A percentile compares a stretch with the other conserved stretches of the same genome.
Evolutionary conservation across 192 early-diverging fungal genomes (phyloP).

Genomic region (Dissophora ornata): DNA sequence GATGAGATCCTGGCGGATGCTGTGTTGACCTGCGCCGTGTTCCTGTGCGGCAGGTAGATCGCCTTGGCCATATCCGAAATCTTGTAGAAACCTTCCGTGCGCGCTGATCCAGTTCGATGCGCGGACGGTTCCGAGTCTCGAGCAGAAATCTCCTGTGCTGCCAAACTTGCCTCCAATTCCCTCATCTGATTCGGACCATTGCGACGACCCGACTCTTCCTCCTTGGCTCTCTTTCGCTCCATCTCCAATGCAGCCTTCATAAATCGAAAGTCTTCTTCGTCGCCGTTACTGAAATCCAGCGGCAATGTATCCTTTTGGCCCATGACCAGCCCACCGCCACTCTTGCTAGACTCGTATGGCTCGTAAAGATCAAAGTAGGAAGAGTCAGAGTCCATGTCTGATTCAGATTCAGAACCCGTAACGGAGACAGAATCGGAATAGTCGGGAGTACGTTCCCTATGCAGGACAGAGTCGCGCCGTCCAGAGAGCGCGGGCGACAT

Average conservation of each 20-base stretch:
- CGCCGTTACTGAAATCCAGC: constrained; percentile 30
- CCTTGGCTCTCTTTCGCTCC: constrained; percentile 48
- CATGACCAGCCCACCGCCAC: background rate
- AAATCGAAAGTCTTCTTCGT: constrained; percentile 61
- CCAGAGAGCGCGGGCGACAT: background rate
- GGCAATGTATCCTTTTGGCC: constrained; percentile 26
- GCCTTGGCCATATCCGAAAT: constrained; percentile 76
- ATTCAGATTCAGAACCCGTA: constrained; percentile 41
- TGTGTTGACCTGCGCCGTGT: constrained; percentile 35
- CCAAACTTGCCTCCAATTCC: constrained; percentile 14
- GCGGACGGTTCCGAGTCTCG: constrained; percentile 28
- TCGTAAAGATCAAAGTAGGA: constrained; percentile 55
- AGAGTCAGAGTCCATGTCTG: constrained; percentile 47
- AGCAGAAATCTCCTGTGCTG: constrained; percentile 20
- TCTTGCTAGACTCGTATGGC: constrained; percentile 39
- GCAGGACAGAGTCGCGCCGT: background rate
- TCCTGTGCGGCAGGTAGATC: constrained; percentile 68
- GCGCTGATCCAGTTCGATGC: constrained; percentile 80
- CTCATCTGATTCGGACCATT: constrained; percentile 10
- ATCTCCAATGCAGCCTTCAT: constrained; percentile 57
- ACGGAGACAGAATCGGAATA: constrained; percentile 34
- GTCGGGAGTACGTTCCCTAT: constrained; percentile 37
- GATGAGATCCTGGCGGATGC: constrained; percentile 61
- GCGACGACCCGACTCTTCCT: constrained; percentile 34
- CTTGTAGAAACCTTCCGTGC: constrained; percentile 83